Evolutionary conservation across 306 rosid genomes (phyloP), one percentile per base, ranked within the genome.

Genomic region (Prunus mira): DNA sequence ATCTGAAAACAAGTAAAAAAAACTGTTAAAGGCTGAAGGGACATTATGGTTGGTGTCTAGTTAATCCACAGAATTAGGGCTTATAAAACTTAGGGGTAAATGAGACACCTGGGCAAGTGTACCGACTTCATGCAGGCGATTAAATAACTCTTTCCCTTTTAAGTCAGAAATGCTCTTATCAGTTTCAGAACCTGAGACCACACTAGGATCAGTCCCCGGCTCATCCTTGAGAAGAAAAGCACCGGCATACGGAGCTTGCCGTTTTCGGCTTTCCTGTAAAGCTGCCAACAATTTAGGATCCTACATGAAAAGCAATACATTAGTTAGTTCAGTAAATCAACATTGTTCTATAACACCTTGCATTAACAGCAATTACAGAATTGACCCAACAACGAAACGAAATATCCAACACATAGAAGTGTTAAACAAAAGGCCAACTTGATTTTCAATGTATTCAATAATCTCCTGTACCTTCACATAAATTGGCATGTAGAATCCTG

Each of bases 171-270:
- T 80, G 80, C 32, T 91, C 81, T 92, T 96, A 58, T 92, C 99
- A 12, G 90, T 52, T 60, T 96, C 98, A 60, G 91, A 87, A 71
- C 90, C 90, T 75, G 97, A 88, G 61, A 84, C 87, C 64, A 79
- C 24, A 76, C 86, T 89, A 17, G 97, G 86, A 89, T 96, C 99
- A 69, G 93, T 77, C 69, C 87, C 97, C 5, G 89, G 90, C 68
- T 92, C 97, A 57, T 96, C 99, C 88, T 96, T 96, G 65, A 96
- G 86, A 72, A 96, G 93, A 80, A 96, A 96, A 74, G 99, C 92
- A 66, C 99, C 99, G 57, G 98, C 99, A 85, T 96, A 96, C 5
- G 99, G 99, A 78, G 99, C 99, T 79, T 96, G 99, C 50, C 99
- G 82, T 73, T 88, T 90, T 65, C 88, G 86, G 82, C 93, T 92